Evolutionary conservation across 148 eudicot species (phyloP), one percentile per base, ranked within the genome.

Genomic region (Rhododendron mucronatum): DNA sequence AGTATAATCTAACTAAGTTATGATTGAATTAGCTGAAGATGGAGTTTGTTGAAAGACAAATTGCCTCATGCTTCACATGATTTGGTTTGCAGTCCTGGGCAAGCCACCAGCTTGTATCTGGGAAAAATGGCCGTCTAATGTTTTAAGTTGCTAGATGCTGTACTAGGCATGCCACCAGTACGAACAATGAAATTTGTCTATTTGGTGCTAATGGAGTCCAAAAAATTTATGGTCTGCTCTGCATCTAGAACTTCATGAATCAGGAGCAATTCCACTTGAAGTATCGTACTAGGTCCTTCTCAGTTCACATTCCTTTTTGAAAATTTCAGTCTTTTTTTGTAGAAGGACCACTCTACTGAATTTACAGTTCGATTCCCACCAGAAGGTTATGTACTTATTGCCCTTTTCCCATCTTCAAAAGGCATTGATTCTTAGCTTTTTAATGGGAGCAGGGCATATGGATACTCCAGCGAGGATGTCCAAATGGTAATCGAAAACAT

Each of bases 401-500:
- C 88, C 81, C 50, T 53, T 74, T 84, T 35, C 45, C 18, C 51
- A 78, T 88, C 87, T 88, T 77, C 5, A 51, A 47, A 51, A 47
- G 77, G 80, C 53, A 67, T 55, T 83, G 74, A 65, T 82, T 69
- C 45, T 85, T 88, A 16, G 69, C 39, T 50, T 87, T 87, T 83
- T 30, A 59, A 35, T 88, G 28, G 67, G 78, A 86, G 80, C 91
- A 97, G 99, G 96, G 99, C 99, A 80, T 94, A 88, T 89, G 99
- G 99, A 67, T 97, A 95, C 93, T 97, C 99, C n/a, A 97, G 98
- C 91, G 99, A 97, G 88, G 99, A 97, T 90, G 99, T 97, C 86
- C 99, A 97, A 92, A 97, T 97, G 99, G 98, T 97, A 80, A 97
- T 97, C 84, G 99, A 97, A 91, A 89, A 92, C 80, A 97, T 97